Evolutionary conservation across 352 stramenopile species (phyloP).

Genomic region (Globisporangium barbulae): DNA sequence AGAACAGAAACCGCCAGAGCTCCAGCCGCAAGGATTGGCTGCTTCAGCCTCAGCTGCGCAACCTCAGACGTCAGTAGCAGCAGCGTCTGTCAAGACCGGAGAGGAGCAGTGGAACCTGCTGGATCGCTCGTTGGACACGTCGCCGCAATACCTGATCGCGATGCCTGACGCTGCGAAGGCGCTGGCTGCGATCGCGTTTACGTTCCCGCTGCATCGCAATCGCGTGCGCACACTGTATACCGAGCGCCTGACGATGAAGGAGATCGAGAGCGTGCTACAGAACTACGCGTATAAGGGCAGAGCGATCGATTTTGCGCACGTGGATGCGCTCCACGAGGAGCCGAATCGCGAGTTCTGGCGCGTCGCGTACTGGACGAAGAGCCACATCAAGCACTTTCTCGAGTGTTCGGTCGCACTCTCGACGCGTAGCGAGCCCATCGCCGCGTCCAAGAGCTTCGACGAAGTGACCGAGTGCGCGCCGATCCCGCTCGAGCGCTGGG

Average conservation of each 20-base stretch:
- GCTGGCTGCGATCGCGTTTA: slow-evolving; percentile 42
- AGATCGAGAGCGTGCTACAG: slow-evolving; percentile 40
- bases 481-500: slow-evolving; percentile 53
- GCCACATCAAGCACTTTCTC: slow-evolving; percentile 41
- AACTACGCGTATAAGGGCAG: slow-evolving; percentile 32
- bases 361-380: slow-evolving; percentile 50
- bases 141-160: slow-evolving; percentile 49
- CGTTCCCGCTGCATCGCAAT: slow-evolving; percentile 51
- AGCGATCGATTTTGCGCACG: slow-evolving; percentile 32
- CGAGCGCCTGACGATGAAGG: slow-evolving; percentile 34
- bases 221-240: slow-evolving; percentile 50
- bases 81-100: no score
- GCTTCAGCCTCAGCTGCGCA: not conserved
- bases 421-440: slow-evolving; percentile 16
- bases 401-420: slow-evolving; percentile 46
- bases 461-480: slow-evolving; percentile 53
- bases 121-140: slow-evolving; percentile 36
- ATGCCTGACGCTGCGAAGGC: slow-evolving; percentile 56
- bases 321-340: slow-evolving; percentile 41
- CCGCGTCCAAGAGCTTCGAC: slow-evolving; percentile 51
- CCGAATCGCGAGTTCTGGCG: slow-evolving; percentile 46
- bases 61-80: not conserved
- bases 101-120: slow-evolving; percentile 31
- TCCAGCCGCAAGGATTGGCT: not conserved
- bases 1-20: slow-evolving; percentile 24